Conservation (phyloP, 73 alveolate species). For the Paramecium tetraurelia region DNA sequence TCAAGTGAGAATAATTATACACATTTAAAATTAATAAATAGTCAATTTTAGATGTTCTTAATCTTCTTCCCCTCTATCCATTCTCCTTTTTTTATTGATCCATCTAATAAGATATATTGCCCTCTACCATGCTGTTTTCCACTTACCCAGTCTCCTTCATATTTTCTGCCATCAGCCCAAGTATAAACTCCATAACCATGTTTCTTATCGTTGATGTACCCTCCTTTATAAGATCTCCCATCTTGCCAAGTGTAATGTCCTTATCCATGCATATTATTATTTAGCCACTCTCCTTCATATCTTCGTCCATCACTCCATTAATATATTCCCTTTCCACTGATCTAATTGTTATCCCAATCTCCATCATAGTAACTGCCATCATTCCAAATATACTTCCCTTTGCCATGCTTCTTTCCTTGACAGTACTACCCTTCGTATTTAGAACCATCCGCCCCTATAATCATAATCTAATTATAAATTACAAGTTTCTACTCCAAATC, state of each 20-base stretch:
- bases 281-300: slow-evolving; percentile 66
- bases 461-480: slow-evolving; percentile 39
- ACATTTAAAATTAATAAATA: background rate
- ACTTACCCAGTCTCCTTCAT: slow-evolving; percentile 65
- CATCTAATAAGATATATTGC: slow-evolving; percentile 27
- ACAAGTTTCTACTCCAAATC: slow-evolving; percentile 73
- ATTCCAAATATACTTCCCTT: slow-evolving; percentile 68
- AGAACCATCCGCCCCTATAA: slow-evolving; percentile 72
- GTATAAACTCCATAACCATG: slow-evolving; percentile 75
- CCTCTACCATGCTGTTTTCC: slow-evolving; percentile 57
- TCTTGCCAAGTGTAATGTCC: slow-evolving; percentile 61
- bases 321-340: slow-evolving; percentile 69
- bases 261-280: slow-evolving; percentile 63
- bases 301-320: slow-evolving; percentile 78
- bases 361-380: slow-evolving; percentile 72
- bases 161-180: slow-evolving; percentile 79
- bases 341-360: slow-evolving; percentile 67
- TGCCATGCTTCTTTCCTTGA: slow-evolving; percentile 76
- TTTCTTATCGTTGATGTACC: slow-evolving; percentile 62
- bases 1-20: background rate
- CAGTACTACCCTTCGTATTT: slow-evolving; percentile 70
- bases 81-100: slow-evolving; percentile 33
- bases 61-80: slow-evolving; percentile 55
- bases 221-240: slow-evolving; percentile 62
- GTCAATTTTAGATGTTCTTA: background rate